Evolutionary conservation across 2,329 filamentous ascomycete genomes (phyloP).

Genomic region (Sporothrix pseudoabietina): DNA sequence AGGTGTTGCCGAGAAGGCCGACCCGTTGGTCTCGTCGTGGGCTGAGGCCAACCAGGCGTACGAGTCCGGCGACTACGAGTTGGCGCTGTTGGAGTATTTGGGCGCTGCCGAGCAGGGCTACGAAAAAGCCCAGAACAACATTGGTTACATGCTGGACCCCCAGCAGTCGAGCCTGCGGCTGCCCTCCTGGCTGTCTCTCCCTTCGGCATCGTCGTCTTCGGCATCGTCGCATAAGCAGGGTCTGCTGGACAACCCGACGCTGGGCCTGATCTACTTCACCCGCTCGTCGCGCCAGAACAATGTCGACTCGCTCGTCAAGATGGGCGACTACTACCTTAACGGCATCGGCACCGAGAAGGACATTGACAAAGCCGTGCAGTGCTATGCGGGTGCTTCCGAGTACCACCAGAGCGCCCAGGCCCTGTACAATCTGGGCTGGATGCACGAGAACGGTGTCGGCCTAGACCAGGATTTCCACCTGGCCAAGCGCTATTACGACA

Average conservation of each 20-base stretch:
- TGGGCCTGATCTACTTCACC: conserved; percentile 92
- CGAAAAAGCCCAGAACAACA: conserved; percentile 85
- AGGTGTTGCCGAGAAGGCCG: conserved; percentile 71
- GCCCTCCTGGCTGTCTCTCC: conserved; percentile 50
- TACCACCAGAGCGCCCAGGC: conserved; percentile 91
- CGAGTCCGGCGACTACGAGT: conserved; percentile 74
- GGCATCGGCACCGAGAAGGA: conserved; percentile 75
- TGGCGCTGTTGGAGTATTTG: conserved; percentile 78
- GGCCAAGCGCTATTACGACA: conserved; percentile 93
- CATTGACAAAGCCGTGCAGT: conserved; percentile 83
- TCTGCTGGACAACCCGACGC: conserved; percentile 54
- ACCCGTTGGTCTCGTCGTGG: conserved; percentile 75
- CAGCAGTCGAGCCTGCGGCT: conserved; percentile 63
- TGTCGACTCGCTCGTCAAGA: conserved; percentile 91
- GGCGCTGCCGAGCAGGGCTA: conserved; percentile 93
- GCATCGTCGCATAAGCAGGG: conserved; percentile 26
- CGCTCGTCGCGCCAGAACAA: conserved; percentile 91
- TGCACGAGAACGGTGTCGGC: conserved; percentile 96
- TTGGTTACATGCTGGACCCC: conserved; percentile 82
- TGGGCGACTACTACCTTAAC: conserved; percentile 94
- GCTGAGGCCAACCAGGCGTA: conserved; percentile 81
- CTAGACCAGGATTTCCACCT: conserved; percentile 95
- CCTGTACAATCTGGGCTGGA: conserved; percentile 97
- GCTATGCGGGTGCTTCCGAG: conserved; percentile 90
- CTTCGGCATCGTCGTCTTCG: neutral